Evolutionary conservation across 2,329 filamentous ascomycete genomes (phyloP).

Genomic region (Metarhizium album): DNA sequence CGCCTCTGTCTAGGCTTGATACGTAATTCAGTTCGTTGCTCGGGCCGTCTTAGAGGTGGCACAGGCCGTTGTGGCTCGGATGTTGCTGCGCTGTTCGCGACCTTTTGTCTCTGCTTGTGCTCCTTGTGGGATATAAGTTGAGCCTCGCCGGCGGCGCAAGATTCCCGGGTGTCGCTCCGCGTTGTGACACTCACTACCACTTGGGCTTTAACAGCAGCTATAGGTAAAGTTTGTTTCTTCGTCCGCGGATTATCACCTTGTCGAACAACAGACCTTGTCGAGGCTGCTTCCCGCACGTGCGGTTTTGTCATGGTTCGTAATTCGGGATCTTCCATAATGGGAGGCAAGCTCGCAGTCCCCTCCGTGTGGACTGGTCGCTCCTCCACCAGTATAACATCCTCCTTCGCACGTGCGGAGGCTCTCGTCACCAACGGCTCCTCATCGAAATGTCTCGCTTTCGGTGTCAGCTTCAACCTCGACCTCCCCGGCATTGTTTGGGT

Average conservation of each 20-base stretch:
- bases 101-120: not conserved
- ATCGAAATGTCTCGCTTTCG: not conserved
- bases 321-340: not conserved
- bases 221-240: not conserved
- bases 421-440: not conserved
- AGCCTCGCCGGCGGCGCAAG: not conserved
- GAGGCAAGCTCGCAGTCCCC: not conserved
- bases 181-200: not conserved
- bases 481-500: not conserved
- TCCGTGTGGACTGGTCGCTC: not conserved
- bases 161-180: not conserved
- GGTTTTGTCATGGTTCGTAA: not conserved
- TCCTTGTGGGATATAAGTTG: not conserved
- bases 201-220: not conserved
- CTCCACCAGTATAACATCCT: not conserved
- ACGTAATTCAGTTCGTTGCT: slow-evolving; percentile 33
- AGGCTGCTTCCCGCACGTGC: not conserved
- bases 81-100: not conserved
- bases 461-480: not conserved
- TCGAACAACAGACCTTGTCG: not conserved
- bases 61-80: not conserved
- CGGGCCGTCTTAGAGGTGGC: not conserved
- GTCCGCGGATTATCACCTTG: not conserved
- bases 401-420: not conserved
- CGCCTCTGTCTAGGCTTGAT: slow-evolving; percentile 36